Base-by-base conservation (phyloP, 257 asterid species). In the Solanum sejunctum region DNA sequence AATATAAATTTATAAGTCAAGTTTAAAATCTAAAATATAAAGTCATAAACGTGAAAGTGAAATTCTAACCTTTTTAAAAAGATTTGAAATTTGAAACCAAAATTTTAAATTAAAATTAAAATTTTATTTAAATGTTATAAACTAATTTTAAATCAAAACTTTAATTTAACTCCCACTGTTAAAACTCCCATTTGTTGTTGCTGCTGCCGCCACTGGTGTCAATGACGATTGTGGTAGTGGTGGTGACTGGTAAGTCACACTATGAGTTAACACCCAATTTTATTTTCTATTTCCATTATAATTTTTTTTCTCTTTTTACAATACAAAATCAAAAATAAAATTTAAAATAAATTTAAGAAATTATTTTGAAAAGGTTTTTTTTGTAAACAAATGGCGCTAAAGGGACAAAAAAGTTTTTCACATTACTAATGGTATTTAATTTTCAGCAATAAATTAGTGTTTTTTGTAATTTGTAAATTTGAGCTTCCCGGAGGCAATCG, bases 311-410 rank as follows among this genome's bases (percentile, higher is more conserved):
- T 83, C 63, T 3, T 32, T 1, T 26, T 49, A 70, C 54, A 70
- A 28, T 18, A 70, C 28, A 2, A 9, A 17, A 78, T 41, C 70
- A 80, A 82, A 72, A 63, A n/a, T 66, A 21, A 39, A 23, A 28
- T 80, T 57, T 77, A 71, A 7, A 43, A 41, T 47, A 21, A 81
- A 79, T 2, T 28, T 2, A 26, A 84, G 51, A 87, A 83, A 13
- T 75, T 32, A 9, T 70, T 51, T 91, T 81, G 86, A 92, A 92
- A 88, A 84, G 81, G 72, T 85, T 84, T 28, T 26, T 84, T 57
- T 28, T 85, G 51, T 88, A 88, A 84, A 85, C 82, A 89, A 88
- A 91, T 93, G 96, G 97, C 94, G 95, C 95, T 92, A 91, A 88
- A 89, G 88, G 54, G 23, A 66, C 32, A 84, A 87, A 84, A 85